Evolutionary conservation across 108 stramenopile species (phyloP), one percentile per base, ranked within the genome.

Genomic region (Skeletonema potamos): DNA sequence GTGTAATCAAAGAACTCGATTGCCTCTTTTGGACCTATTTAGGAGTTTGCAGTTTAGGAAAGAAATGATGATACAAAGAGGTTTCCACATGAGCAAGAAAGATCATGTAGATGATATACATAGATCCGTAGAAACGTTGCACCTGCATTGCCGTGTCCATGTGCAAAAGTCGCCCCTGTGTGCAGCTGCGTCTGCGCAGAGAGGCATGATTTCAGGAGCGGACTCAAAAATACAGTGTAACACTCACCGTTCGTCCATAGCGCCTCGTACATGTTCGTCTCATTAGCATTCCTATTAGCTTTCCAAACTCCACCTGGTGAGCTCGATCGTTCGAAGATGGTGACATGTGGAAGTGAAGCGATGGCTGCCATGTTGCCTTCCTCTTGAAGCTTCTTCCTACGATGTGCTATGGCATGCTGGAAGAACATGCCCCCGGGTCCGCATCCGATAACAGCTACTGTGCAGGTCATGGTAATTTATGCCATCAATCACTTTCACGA

Each of bases 1-100:
- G 85, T 81, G 58, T 89, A 83, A 62, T 89, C 88, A 29, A 77
- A 64, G 69, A 85, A 89, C 69, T 89, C 88, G 27, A 84, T 68
- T 13, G 18, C 15, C 15, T 83, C 72, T 37, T 76, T 81, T 3
- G 72, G 63, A 20, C 84, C 86, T 36, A 36, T 7, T 32, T 36
- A 36, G 8, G 10, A 4, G 10, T 36, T n/a, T n/a, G n/a, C n/a
- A n/a, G n/a, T n/a, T n/a, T n/a, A n/a, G n/a, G n/a, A n/a, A n/a
- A 6, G 34, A 36, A 36, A 36, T 10, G 34, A 36, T 36, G 2
- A 8, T 10, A 36, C 10, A 36, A 36, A 36, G 6, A 36, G 1
- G n/a, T n/a, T n/a, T 9, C 0, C 8, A 36, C 4, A 36, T 8
- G 0, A 10, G 2, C 10, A 10, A 36, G 34, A 36, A 10, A 6